Conservation (phyloP, 2,329 filamentous ascomycete genomes). For the Trichophyton equinum region DNA sequence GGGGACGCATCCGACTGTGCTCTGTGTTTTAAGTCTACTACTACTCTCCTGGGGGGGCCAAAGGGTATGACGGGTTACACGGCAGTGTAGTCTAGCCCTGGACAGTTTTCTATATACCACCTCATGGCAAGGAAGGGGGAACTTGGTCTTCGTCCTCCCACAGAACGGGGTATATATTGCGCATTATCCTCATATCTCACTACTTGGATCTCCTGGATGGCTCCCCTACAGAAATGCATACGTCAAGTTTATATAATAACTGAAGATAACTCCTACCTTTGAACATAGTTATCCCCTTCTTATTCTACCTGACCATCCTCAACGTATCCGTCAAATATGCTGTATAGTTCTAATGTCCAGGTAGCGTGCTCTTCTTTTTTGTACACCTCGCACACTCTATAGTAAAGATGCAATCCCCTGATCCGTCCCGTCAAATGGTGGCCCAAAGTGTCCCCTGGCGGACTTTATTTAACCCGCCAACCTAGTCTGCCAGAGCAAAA, state of each 20-base stretch:
- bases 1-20: neutral
- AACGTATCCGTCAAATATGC: neutral
- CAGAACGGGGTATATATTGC: neutral
- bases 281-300: no score
- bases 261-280: no score
- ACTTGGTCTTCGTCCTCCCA: neutral
- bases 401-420: neutral
- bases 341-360: neutral
- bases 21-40: neutral
- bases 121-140: neutral
- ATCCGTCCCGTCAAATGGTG: neutral
- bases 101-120: neutral
- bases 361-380: neutral
- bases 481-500: neutral
- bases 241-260: no score
- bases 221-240: no score
- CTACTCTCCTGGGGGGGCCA: neutral
- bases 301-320: no score
- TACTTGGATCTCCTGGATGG: no score
- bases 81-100: neutral
- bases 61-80: neutral
- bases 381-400: neutral
- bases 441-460: neutral
- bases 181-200: no score
- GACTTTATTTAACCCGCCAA: conserved; percentile 1